These are phyloP conservation scores for Cladosporium halotolerans DNA, from an alignment of 2,329 filamentous ascomycete species.

Conservation along the genomic window DNA sequence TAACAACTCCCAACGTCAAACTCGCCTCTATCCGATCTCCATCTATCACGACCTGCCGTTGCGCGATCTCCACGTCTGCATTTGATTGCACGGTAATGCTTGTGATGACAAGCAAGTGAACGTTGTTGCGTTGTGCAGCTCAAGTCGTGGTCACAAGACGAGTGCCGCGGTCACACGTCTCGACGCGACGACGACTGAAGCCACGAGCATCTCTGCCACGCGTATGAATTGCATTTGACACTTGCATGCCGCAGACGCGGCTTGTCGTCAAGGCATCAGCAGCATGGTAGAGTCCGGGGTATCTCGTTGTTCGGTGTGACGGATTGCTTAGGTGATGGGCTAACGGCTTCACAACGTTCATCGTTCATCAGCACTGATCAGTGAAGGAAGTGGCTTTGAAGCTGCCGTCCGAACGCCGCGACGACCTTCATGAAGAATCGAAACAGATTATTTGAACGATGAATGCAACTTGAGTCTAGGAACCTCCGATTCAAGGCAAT, in stretches of 20 bases:
- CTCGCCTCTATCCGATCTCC: neutral
- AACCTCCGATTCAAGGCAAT: neutral
- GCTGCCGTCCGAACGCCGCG: neutral
- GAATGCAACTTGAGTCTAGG: neutral
- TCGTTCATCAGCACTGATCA: neutral
- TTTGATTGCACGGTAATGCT: neutral
- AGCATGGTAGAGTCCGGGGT: neutral
- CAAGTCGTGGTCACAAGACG: neutral
- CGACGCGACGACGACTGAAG: neutral
- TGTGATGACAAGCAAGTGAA: neutral
- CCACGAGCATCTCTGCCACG: neutral
- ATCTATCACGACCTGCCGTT: constrained; percentile 1
- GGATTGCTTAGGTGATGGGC: constrained; percentile 7
- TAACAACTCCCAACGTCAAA: no score
- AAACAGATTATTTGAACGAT: neutral
- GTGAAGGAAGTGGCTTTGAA: neutral
- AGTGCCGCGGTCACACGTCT: neutral
- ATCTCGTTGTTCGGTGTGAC: neutral
- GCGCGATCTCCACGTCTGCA: constrained; percentile 4
- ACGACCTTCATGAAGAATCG: neutral
- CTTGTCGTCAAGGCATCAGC: constrained; percentile 2
- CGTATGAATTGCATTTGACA: neutral
- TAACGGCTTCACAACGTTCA: neutral
- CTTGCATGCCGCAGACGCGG: neutral
- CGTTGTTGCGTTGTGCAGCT: neutral